Conservation (phyloP, 2,329 filamentous ascomycete genomes). For the Penicillium sp. region DNA sequence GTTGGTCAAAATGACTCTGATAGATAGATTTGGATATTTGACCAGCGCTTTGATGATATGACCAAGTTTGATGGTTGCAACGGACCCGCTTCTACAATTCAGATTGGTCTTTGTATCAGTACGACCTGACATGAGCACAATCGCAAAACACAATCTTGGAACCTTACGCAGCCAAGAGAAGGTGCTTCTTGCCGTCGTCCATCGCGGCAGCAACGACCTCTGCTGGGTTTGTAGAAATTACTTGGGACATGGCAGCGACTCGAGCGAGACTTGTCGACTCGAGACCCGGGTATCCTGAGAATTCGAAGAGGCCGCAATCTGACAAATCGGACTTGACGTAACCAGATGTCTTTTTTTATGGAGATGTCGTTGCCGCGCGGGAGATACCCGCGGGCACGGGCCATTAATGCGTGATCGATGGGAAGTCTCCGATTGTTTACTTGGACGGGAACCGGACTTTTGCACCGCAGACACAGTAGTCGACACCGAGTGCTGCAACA, state of each 20-base stretch:
- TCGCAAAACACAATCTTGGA: neutral
- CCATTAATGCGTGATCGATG: too few species aligned
- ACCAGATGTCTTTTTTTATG: too few species aligned
- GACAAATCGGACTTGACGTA: too few species aligned
- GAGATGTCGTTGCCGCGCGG: too few species aligned
- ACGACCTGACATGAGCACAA: neutral
- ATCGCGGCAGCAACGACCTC: slow-evolving; percentile 1
- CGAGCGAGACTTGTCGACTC: neutral
- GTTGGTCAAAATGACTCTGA: slow-evolving; percentile 75
- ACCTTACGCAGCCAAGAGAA: slow-evolving; percentile 1
- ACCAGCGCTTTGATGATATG: slow-evolving; percentile 53
- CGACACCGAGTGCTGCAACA: too few species aligned
- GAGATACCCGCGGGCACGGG: too few species aligned
- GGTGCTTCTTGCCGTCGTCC: slow-evolving; percentile 1
- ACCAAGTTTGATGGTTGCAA: slow-evolving; percentile 77
- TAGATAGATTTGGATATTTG: slow-evolving; percentile 53
- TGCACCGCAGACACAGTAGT: too few species aligned
- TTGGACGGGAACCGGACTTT: too few species aligned
- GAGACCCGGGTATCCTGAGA: too few species aligned
- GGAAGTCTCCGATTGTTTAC: too few species aligned
- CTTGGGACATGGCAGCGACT: slow-evolving; percentile 1
- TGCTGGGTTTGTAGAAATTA: neutral
- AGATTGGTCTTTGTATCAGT: neutral
- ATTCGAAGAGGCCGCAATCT: too few species aligned
- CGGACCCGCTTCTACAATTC: slow-evolving; percentile 7